Evolutionary conservation across 2,329 filamentous ascomycete species (phyloP).

Genomic region (Sporothrix variecibatus): DNA sequence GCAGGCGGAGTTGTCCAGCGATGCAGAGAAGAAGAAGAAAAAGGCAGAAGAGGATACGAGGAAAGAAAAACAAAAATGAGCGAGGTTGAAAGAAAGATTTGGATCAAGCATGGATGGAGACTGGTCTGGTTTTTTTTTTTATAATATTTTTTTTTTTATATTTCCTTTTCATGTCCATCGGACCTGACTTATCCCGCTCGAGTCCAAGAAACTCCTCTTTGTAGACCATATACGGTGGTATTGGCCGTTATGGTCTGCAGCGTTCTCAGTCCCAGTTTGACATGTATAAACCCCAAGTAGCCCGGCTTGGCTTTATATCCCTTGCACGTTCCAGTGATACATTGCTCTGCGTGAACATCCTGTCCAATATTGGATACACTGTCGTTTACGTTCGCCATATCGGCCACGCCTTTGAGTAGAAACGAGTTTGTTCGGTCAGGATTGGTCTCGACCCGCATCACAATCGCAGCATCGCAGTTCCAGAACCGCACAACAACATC

Average conservation of each 20-base stretch:
- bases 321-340: not conserved
- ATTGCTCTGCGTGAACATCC: not conserved
- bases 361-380: not conserved
- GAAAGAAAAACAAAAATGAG: not conserved
- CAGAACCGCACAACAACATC: not conserved
- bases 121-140: not conserved
- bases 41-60: not conserved
- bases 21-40: not conserved
- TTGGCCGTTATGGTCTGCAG: not conserved
- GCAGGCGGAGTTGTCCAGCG: slow-evolving; percentile 9
- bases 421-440: not conserved
- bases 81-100: not conserved
- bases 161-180: not conserved
- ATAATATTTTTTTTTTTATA: too few species aligned
- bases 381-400: not conserved
- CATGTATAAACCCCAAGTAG: not conserved
- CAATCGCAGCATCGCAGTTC: not conserved
- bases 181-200: not conserved
- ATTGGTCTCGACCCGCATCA: not conserved
- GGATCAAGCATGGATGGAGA: too few species aligned
- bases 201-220: not conserved
- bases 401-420: not conserved
- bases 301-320: not conserved
- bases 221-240: not conserved
- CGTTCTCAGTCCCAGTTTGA: not conserved